Conservation (phyloP, 306 rosid genomes). For the Hylodesmum podocarpum region DNA sequence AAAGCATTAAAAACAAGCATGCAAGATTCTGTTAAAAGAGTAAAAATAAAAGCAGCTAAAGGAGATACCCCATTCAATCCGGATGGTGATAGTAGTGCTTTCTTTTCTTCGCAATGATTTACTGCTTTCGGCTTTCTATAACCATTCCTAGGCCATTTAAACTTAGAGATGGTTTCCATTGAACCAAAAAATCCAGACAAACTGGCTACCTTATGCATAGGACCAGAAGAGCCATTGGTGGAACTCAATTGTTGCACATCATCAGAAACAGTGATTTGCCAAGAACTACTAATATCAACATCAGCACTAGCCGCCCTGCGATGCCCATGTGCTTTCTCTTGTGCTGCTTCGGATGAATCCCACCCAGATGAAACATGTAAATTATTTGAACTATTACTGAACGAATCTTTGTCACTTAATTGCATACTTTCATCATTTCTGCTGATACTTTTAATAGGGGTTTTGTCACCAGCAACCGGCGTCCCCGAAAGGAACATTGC, state of each 20-base stretch:
- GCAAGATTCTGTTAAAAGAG: neutral
- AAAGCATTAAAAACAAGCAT: neutral
- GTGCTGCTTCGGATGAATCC: slow-evolving; percentile 35
- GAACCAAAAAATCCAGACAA: slow-evolving; percentile 76
- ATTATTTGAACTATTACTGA: slow-evolving; percentile 35
- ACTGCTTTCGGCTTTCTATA: slow-evolving; percentile 71
- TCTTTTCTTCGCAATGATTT: slow-evolving; percentile 50
- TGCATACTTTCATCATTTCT: slow-evolving; percentile 42
- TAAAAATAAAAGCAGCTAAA: slow-evolving; percentile 19
- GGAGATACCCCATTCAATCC: slow-evolving; percentile 62
- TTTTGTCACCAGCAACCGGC: slow-evolving; percentile 31
- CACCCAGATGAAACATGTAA: slow-evolving; percentile 38
- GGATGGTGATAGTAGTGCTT: slow-evolving; percentile 45
- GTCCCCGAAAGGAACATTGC: slow-evolving; percentile 79
- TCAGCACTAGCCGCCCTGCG: slow-evolving; percentile 94
- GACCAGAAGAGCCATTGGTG: slow-evolving; percentile 40
- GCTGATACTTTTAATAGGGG: neutral
- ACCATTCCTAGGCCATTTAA: slow-evolving; percentile 79
- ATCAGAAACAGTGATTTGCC: slow-evolving; percentile 76
- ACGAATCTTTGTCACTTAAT: slow-evolving; percentile 31
- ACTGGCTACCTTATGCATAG: slow-evolving; percentile 81
- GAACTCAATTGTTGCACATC: slow-evolving; percentile 42
- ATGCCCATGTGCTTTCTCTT: slow-evolving; percentile 65
- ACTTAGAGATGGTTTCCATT: slow-evolving; percentile 62
- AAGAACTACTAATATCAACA: slow-evolving; percentile 72